phyloP scores from a whole-genome alignment of 2,329 filamentous ascomycete species.

The Phaeosphaeriaceae sp. region DNA sequence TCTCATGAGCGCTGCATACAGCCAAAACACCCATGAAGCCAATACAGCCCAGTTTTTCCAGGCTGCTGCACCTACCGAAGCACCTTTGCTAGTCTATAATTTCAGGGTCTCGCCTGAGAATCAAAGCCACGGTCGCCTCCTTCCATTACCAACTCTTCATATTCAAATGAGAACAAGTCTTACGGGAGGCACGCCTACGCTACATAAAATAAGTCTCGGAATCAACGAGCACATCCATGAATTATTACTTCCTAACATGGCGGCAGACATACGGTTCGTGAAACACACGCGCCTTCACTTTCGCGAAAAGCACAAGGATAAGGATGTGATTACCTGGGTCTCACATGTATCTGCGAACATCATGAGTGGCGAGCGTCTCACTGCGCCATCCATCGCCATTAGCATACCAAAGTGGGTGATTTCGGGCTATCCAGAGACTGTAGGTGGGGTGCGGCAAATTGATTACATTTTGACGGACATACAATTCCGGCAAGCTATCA shows the following conservation, averaged over 20 bases:
- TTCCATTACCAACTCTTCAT: slow-evolving; percentile 29
- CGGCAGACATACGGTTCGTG: slow-evolving; percentile 38
- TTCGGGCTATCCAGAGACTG: slow-evolving; percentile 14
- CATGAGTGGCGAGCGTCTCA: slow-evolving; percentile 33
- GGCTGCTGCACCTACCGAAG: slow-evolving; percentile 8
- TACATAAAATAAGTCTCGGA: slow-evolving; percentile 29
- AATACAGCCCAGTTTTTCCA: slow-evolving; percentile 6
- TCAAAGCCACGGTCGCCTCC: background rate
- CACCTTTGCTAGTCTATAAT: slow-evolving; percentile 29
- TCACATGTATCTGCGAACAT: slow-evolving; percentile 30
- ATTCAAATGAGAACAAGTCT: slow-evolving; percentile 29
- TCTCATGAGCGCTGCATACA: slow-evolving; percentile 21
- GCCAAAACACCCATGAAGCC: background rate
- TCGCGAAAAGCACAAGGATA: slow-evolving; percentile 10
- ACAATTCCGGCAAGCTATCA: slow-evolving; percentile 34
- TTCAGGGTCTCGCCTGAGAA: slow-evolving; percentile 29
- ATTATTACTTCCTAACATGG: slow-evolving; percentile 39
- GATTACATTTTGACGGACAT: slow-evolving; percentile 40
- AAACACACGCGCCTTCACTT: slow-evolving; percentile 22
- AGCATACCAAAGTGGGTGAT: slow-evolving; percentile 40
- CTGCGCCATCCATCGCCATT: slow-evolving; percentile 34
- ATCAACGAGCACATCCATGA: slow-evolving; percentile 33
- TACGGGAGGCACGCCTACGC: slow-evolving; percentile 11
- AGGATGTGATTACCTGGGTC: slow-evolving; percentile 24
- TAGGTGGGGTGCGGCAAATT: slow-evolving; percentile 16